phyloP scores from a whole-genome alignment of 805 yeast species.

The Nadsonia fulvescens region DNA sequence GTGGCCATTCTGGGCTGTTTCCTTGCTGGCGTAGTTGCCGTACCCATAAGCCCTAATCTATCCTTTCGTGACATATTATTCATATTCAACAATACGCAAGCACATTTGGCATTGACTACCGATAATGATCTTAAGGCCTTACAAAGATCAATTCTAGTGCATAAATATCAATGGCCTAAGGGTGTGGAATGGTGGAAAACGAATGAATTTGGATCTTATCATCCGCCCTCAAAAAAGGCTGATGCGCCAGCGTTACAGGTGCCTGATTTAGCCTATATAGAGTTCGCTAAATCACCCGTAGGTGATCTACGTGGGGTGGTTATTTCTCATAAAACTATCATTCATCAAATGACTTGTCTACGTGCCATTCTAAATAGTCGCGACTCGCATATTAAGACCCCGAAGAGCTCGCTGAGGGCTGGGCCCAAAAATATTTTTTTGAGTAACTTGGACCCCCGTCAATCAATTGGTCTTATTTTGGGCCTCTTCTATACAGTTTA shows the following conservation, averaged over 20 bases:
- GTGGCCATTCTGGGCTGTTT: constrained; percentile 83
- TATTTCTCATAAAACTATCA: constrained; percentile 69
- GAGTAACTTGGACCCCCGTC: constrained; percentile 49
- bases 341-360: constrained; percentile 72
- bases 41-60: constrained; percentile 68
- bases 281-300: constrained; percentile 73
- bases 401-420: constrained; percentile 26
- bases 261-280: constrained; percentile 83
- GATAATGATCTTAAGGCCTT: constrained; percentile 61
- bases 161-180: constrained; percentile 47
- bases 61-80: constrained; percentile 51
- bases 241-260: constrained; percentile 50
- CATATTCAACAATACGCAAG: constrained; percentile 54
- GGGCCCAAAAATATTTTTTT: constrained; percentile 29
- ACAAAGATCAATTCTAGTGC: constrained; percentile 37
- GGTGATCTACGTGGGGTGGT: constrained; percentile 92
- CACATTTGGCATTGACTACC: constrained; percentile 64
- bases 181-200: constrained; percentile 68
- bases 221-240: constrained; percentile 34
- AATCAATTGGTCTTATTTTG: constrained; percentile 71
- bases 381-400: constrained; percentile 19
- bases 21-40: constrained; percentile 84
- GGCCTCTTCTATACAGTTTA: constrained; percentile 70
- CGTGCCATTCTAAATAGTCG: constrained; percentile 40
- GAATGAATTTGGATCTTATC: constrained; percentile 64